phyloP scores from a whole-genome alignment of 495 filamentous ascomycete species.

The Aspergillus sparsus region DNA sequence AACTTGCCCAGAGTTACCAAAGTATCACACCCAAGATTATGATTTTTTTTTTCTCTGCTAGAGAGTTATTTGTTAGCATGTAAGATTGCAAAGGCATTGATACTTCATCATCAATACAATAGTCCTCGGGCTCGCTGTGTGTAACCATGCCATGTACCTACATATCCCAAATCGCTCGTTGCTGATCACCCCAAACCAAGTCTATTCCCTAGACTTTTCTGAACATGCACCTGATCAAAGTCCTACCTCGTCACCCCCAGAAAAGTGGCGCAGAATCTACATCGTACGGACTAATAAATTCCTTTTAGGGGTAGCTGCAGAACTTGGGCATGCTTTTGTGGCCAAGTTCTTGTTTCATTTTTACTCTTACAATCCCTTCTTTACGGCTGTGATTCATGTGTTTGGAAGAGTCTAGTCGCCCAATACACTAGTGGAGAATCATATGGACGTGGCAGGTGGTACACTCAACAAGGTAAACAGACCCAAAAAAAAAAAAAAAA shows the following conservation, averaged over 20 bases:
- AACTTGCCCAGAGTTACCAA: not conserved
- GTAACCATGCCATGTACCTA: conserved; percentile 1
- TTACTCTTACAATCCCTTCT: conserved; percentile 6
- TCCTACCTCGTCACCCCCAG: not conserved
- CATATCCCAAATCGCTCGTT: not conserved
- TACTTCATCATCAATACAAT: not conserved
- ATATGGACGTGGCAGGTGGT: conserved; percentile 30
- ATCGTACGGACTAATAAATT: not conserved
- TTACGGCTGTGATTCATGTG: conserved; percentile 7
- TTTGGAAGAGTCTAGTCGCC: conserved; percentile 17
- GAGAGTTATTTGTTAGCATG: not conserved
- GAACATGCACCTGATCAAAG: not conserved
- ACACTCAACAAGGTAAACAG: conserved; percentile 14
- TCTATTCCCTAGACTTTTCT: not conserved
- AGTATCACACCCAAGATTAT: no score
- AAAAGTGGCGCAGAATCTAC: not conserved
- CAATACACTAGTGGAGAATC: conserved; percentile 18
- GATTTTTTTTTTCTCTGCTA: not conserved
- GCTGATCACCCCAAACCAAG: not conserved
- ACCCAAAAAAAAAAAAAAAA: not conserved
- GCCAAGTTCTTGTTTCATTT: not conserved
- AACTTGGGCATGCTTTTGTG: not conserved
- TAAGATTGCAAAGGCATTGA: not conserved
- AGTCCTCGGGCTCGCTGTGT: not conserved
- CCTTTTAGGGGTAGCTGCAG: conserved; percentile 10